Percentiles rank a stretch among this genome's conserved stretches.
phyloP scores from a whole-genome alignment of 495 filamentous ascomycete species.

The Hyaloscypha variabilis region DNA sequence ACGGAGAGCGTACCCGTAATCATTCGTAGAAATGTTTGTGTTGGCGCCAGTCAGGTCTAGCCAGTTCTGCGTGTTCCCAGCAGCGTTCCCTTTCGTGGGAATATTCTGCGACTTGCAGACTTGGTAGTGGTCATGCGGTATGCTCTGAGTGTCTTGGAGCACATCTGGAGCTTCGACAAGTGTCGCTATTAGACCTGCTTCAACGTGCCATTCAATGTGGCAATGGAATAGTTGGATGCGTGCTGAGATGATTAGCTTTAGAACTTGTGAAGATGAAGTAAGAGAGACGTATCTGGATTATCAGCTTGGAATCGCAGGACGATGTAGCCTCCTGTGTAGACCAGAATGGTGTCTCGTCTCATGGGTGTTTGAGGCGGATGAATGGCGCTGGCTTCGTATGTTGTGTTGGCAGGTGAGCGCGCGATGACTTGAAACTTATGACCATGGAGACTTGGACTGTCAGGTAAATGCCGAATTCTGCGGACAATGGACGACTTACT shows the following conservation, averaged over 20 bases:
- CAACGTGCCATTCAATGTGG: conserved; percentile 81
- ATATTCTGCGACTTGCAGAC: conserved; percentile 52
- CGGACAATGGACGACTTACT: too few relatives aligned
- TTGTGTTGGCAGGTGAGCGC: conserved; percentile 46
- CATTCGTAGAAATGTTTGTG: too few relatives aligned
- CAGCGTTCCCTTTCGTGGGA: conserved; percentile 68
- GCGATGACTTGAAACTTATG: conserved; percentile 76
- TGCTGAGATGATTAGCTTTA: neutral
- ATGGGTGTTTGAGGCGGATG: conserved; percentile 42
- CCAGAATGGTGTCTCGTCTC: conserved; percentile 55
- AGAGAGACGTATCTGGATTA: conserved; percentile 61
- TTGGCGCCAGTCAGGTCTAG: neutral
- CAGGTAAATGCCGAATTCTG: too few relatives aligned
- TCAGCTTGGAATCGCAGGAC: conserved; percentile 60
- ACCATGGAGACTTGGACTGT: conserved; percentile 68
- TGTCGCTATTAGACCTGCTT: conserved; percentile 67
- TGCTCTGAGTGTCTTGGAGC: conserved; percentile 55
- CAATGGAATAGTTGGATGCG: conserved; percentile 79
- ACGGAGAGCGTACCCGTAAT: neutral
- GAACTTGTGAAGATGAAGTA: neutral
- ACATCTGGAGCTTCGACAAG: conserved; percentile 63
- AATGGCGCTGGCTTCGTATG: conserved; percentile 44
- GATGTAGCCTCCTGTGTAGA: conserved; percentile 54
- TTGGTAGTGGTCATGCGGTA: conserved; percentile 63
- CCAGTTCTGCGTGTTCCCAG: conserved; percentile 40